Conservation (phyloP, 2,329 filamentous ascomycete genomes). For the Beauveria australis region DNA sequence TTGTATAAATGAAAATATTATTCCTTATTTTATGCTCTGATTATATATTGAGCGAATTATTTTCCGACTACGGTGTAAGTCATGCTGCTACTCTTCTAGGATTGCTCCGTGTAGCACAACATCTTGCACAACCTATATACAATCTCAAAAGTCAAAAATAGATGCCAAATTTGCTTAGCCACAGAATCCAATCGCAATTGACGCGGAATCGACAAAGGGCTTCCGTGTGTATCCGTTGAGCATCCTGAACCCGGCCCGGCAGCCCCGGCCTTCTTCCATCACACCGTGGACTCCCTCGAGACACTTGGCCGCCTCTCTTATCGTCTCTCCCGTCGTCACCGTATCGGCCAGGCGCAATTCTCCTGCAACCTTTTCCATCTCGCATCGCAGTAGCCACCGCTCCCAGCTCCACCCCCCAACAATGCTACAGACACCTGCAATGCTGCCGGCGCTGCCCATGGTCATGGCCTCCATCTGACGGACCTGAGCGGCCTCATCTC, state of each 20-base stretch:
- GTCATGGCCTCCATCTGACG: slow-evolving; percentile 55
- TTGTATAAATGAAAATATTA: neutral
- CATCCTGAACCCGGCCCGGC: slow-evolving; percentile 52
- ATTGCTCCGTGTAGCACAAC: neutral
- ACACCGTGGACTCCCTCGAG: slow-evolving; percentile 53
- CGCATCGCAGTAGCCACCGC: slow-evolving; percentile 84
- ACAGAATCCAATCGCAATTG: slow-evolving; percentile 7
- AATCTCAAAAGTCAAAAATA: neutral
- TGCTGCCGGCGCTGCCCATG: slow-evolving; percentile 59
- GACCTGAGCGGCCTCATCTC: slow-evolving; percentile 34
- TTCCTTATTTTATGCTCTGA: neutral
- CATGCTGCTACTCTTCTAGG: neutral
- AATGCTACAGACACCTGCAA: slow-evolving; percentile 69
- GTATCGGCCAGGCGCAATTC: slow-evolving; percentile 50
- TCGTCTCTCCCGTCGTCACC: slow-evolving; percentile 40
- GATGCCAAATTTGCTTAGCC: neutral
- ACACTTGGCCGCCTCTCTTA: slow-evolving; percentile 49
- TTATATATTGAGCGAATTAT: neutral
- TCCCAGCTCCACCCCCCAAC: slow-evolving; percentile 91
- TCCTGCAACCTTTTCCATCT: slow-evolving; percentile 70
- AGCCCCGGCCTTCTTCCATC: slow-evolving; percentile 54
- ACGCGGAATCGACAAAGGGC: slow-evolving; percentile 20
- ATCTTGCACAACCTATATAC: neutral
- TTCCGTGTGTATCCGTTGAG: slow-evolving; percentile 58
- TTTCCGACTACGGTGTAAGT: neutral